Evolutionary conservation across 2,329 filamentous ascomycete species (phyloP), one percentile per base, ranked within the genome.

Genomic region (Pseudocercospora crystallina): DNA sequence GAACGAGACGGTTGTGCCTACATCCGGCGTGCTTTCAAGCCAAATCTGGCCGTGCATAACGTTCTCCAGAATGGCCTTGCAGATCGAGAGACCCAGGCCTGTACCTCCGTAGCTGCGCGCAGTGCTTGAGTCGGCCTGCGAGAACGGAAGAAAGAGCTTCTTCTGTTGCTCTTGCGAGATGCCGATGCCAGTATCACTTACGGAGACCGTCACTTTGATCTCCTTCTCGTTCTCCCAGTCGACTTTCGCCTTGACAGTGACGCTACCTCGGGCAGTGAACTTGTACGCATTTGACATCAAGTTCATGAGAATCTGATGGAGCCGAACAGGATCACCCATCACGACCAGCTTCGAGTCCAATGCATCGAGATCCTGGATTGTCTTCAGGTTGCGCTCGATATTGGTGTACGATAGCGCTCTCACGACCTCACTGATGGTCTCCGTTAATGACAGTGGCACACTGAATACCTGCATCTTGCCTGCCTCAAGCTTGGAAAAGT

Each of bases 251-350:
- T 84, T 84, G 44, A 96, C 89, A 0, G 89, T 95, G 51, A 96
- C 88, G 0, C 86, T 88, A 0, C 91, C 91, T 51, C 86, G 81
- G 50, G 91, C 87, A 0, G 91, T 96, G 66, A 96, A 96, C 67
- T 96, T 96, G 70, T 96, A 86, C 65, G 88, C 92, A 73, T 96
- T 96, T 56, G 87, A 88, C 37, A 96, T 87, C 20, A 96, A 79
- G 64, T 96, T 96, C 59, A 89, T 88, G 30, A 78, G 59, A 33
- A 78, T 76, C 51, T 78, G 76, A 55, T 78, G 76, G 4, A 78
- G 61, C n/a, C 76, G 69, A 2, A 78, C 74, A 2, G 76, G 75
- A 55, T 79, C 76, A 8, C 76, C 76, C 68, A 78, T 72, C 8
- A 79, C 75, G 5, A 76, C 69, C 49, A 82, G 70, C 41, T 81